Evolutionary conservation across 176 grass and related monocot species (phyloP).

Genomic region (Otatea glauca): DNA sequence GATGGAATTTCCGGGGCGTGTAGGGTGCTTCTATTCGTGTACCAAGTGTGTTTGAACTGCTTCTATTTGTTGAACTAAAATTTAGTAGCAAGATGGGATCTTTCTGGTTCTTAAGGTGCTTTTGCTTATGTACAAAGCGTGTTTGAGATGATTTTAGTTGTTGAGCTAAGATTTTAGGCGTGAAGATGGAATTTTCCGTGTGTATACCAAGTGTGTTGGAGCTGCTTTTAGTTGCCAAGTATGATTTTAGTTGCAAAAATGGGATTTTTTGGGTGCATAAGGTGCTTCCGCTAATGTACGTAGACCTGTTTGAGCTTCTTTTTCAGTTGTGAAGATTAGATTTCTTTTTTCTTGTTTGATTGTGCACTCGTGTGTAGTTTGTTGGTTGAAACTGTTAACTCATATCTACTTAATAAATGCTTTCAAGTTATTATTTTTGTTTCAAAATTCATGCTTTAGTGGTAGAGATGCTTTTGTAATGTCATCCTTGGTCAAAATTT

Average conservation of each 20-base stretch:
- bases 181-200: neutral
- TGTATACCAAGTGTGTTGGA: neutral
- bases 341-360: neutral
- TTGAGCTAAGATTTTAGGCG: neutral
- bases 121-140: neutral
- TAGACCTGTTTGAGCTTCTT: neutral
- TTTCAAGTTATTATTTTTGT: neutral
- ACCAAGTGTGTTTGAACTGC: neutral
- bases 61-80: neutral
- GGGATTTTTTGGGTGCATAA: neutral
- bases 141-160: neutral
- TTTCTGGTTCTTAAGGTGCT: neutral
- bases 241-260: neutral
- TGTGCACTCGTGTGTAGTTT: neutral
- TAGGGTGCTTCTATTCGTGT: slow-evolving; percentile 5
- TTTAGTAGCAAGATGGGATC: neutral
- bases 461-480: neutral
- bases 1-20: neutral
- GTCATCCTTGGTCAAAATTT: neutral
- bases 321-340: neutral
- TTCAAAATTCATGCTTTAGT: slow-evolving; percentile 8
- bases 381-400: neutral
- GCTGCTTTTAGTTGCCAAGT: neutral
- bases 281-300: neutral
- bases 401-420: too few relatives aligned